Conservation (phyloP, 768 basidiomycete genomes). For the Suillus americanus region DNA sequence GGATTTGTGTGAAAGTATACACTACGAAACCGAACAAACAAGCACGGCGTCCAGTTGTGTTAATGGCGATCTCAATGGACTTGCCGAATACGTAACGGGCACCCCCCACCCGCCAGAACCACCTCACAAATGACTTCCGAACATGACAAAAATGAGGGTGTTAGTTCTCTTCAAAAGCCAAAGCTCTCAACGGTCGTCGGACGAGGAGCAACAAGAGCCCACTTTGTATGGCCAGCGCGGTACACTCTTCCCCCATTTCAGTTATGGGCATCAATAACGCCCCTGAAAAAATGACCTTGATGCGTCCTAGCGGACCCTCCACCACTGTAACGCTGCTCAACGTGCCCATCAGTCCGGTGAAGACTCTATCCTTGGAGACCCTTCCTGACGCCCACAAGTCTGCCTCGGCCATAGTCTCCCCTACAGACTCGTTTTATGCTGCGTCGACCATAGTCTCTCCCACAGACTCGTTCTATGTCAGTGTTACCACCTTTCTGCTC, state of each 20-base stretch:
- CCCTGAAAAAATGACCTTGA: not conserved
- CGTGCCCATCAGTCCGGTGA: not conserved
- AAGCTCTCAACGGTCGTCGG: not conserved
- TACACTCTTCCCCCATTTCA: not conserved
- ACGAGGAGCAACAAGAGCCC: not conserved
- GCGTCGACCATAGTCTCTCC: conserved; percentile 2
- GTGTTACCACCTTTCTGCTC: conserved; percentile 1
- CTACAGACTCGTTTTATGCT: conserved; percentile 9
- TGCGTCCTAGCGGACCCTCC: not conserved
- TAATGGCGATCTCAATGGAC: not conserved
- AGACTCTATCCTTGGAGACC: not conserved
- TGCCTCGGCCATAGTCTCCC: conserved; percentile 5
- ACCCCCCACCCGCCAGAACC: not conserved
- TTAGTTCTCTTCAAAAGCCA: not conserved
- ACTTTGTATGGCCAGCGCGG: not conserved
- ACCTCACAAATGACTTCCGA: not conserved
- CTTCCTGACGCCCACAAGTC: conserved; percentile 14
- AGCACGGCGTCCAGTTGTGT: not conserved
- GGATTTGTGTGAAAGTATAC: not conserved
- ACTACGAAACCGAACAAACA: not conserved
- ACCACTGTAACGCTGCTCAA: not conserved
- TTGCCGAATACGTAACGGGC: not conserved
- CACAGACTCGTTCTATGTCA: conserved; percentile 14
- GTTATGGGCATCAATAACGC: not conserved
- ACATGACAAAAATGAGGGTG: not conserved